Base-by-base conservation (phyloP, 805 yeast species). In the Cyberlindnera saturnus region DNA sequence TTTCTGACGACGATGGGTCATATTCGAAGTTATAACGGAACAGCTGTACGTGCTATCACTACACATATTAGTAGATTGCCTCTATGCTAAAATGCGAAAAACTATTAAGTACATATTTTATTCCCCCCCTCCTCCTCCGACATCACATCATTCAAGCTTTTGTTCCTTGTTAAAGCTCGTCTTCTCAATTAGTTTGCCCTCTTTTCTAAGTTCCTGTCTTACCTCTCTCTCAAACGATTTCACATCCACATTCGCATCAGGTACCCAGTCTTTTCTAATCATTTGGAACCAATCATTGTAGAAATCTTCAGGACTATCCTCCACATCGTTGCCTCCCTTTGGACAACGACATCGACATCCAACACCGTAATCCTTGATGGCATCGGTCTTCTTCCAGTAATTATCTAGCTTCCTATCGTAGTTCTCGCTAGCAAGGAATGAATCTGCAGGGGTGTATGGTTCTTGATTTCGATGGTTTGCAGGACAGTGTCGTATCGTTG, bases 291-390 rank as follows among this genome's bases (percentile, higher is more conserved):
- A 83, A 17, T 64, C 63, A 13, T 65, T 60, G 36, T 78, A 64
- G 60, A 87, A 82, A 30, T 74, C 67, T 7, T 73, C 66, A 2
- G 68, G 65, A 4, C 73, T 56, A 52, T 81, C 75, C 59, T 82
- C 91, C 39, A 79, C 68, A 46, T 81, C 90, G 23, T 51, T 45
- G 40, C 60, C 67, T n/a, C 57, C 56, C 3, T 47, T 32, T 5
- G 86, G 95, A 64, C 98, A 90, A 49, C 74, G 71, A 62, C 98
- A 90, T 34, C 96, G 68, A 61, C 98, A 90, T 1, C 97, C 96
- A 7, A 79, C 79, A 1, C 95, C 81, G 38, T 62, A 63, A 7
- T 59, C 62, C 16, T 52, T 59, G 1, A 60, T 62, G 10, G 51
- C 52, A 57, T 68, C 78, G 43, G 61, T 63, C 44, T 56, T 48